Conservation (phyloP, 192 early-diverging fungal species). For the Coemansia sp. region DNA sequence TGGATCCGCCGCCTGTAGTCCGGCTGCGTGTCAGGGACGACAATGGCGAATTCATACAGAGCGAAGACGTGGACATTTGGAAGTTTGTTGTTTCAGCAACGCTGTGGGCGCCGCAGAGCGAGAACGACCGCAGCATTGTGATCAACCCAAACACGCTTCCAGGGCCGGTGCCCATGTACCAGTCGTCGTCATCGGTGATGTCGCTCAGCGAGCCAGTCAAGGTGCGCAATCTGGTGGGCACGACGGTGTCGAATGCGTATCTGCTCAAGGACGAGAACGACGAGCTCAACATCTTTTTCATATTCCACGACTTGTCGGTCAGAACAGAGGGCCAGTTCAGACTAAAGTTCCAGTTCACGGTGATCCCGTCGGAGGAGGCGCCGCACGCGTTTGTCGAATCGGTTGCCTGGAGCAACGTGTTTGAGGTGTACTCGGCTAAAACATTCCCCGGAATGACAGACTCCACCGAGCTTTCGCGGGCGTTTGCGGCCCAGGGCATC, state of each 20-base stretch:
- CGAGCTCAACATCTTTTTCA: slow-evolving; percentile 70
- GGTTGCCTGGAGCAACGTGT: slow-evolving; percentile 53
- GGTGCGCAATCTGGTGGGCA: slow-evolving; percentile 71
- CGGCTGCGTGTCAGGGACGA: slow-evolving; percentile 59
- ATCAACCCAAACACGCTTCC: slow-evolving; percentile 50
- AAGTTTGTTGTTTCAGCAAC: slow-evolving; percentile 51
- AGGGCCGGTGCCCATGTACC: slow-evolving; percentile 39
- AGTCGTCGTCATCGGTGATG: slow-evolving; percentile 42
- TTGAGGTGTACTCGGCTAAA: slow-evolving; percentile 73
- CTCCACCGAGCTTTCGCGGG: slow-evolving; percentile 71
- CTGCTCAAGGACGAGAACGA: slow-evolving; percentile 66
- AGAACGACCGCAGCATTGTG: slow-evolving; percentile 50
- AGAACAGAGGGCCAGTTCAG: slow-evolving; percentile 72
- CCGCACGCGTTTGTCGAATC: slow-evolving; percentile 50
- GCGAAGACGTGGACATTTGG: slow-evolving; percentile 56
- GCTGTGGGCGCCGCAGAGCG: slow-evolving; percentile 41
- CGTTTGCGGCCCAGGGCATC: slow-evolving; percentile 73
- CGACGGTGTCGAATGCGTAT: slow-evolving; percentile 65
- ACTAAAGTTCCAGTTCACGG: slow-evolving; percentile 68
- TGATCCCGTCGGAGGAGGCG: slow-evolving; percentile 60
- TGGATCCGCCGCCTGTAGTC: slow-evolving; percentile 69
- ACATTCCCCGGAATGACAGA: slow-evolving; percentile 82
- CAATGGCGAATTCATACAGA: slow-evolving; percentile 54
- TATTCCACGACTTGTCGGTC: slow-evolving; percentile 79
- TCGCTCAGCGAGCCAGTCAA: slow-evolving; percentile 53